Evolutionary conservation across 768 basidiomycete species (phyloP).

Genomic region (Russula dissimulans): DNA sequence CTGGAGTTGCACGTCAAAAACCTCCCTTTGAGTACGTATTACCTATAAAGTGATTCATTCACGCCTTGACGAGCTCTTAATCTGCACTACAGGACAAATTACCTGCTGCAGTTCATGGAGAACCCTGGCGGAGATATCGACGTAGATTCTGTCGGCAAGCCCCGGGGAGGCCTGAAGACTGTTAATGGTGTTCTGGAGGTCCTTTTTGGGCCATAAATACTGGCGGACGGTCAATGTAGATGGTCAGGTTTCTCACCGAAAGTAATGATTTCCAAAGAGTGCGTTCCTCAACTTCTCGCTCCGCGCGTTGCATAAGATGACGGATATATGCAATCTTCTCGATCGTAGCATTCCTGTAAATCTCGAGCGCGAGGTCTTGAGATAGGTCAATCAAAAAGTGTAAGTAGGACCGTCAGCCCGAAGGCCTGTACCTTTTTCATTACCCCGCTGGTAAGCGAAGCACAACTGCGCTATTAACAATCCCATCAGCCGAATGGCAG

Average conservation of each 20-base stretch:
- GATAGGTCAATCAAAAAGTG: neutral
- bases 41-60: neutral
- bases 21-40: constrained; percentile 3
- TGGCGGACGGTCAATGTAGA: neutral
- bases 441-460: constrained; percentile 15
- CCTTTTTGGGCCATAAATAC: neutral
- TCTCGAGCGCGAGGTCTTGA: constrained; percentile 14
- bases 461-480: constrained; percentile 17
- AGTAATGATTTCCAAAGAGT: constrained; percentile 11
- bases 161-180: constrained; percentile 1
- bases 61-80: neutral
- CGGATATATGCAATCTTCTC: constrained; percentile 18
- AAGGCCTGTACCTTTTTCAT: constrained; percentile 10
- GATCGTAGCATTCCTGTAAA: constrained; percentile 19
- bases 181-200: constrained; percentile 3
- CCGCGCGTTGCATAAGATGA: constrained; percentile 6
- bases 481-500: neutral
- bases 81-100: neutral
- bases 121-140: neutral
- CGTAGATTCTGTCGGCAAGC: constrained; percentile 4
- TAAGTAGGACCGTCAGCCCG: neutral
- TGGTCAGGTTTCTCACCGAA: neutral
- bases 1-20: constrained; percentile 8
- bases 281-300: constrained; percentile 1
- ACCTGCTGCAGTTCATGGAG: constrained; percentile 10